Percentiles rank a stretch among this genome's conserved stretches.
These are phyloP conservation scores for Colletotrichum shisoi DNA, from an alignment of 2,329 filamentous ascomycete species.

Conservation along the genomic window DNA sequence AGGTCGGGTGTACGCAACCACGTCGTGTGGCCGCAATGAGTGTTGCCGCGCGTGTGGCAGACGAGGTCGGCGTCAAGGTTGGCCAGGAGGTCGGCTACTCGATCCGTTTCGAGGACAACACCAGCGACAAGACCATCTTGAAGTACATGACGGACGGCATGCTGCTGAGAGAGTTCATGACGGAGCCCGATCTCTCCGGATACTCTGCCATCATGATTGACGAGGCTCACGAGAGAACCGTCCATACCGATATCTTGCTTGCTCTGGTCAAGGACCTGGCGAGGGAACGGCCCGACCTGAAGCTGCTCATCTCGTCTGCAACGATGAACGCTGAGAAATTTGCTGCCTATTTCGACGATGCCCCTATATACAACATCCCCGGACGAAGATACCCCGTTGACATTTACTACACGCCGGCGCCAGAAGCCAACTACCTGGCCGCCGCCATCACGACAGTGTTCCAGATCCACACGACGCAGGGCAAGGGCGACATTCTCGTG, in stretches of 20 bases:
- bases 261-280: slow-evolving; percentile 89
- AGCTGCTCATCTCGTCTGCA: slow-evolving; percentile 89
- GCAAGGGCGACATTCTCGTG: slow-evolving; percentile 86
- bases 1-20: slow-evolving; percentile 92
- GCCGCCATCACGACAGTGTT: slow-evolving; percentile 93
- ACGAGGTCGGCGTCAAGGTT: slow-evolving; percentile 89
- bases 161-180: slow-evolving; percentile 87
- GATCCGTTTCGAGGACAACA: slow-evolving; percentile 93
- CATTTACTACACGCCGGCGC: slow-evolving; percentile 87
- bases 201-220: slow-evolving; percentile 96
- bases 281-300: slow-evolving; percentile 82
- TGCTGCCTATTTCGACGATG: slow-evolving; percentile 87
- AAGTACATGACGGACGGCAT: slow-evolving; percentile 99
- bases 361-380: slow-evolving; percentile 93
- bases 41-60: slow-evolving; percentile 92
- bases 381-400: slow-evolving; percentile 89
- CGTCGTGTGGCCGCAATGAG: slow-evolving; percentile 97
- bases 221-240: slow-evolving; percentile 92
- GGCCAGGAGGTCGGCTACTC: slow-evolving; percentile 94
- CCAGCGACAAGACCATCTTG: slow-evolving; percentile 86
- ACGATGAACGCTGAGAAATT: slow-evolving; percentile 96
- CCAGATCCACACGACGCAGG: slow-evolving; percentile 90
- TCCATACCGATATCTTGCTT: slow-evolving; percentile 89
- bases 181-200: slow-evolving; percentile 80
- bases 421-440: slow-evolving; percentile 91